These are phyloP conservation scores for Flaveria brownii DNA, from an alignment of 129 eudicot genomes.

Conservation along the genomic window DNA sequence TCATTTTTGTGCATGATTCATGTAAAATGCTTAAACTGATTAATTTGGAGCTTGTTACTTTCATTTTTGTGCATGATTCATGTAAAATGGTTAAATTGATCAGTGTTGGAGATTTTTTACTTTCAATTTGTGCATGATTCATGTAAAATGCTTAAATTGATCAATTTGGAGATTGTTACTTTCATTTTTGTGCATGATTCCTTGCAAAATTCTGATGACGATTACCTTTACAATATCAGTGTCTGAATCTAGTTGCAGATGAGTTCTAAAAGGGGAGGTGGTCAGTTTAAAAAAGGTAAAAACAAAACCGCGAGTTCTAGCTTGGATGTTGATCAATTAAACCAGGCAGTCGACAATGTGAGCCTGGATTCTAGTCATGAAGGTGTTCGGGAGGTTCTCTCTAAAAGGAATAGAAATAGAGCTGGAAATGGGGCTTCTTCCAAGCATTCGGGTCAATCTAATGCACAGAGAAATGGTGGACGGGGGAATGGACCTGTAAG, in stretches of 20 bases:
- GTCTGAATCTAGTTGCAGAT: slow-evolving; percentile 18
- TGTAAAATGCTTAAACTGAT: not conserved
- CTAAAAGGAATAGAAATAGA: slow-evolving; percentile 48
- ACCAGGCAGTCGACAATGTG: slow-evolving; percentile 44
- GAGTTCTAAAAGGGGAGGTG: slow-evolving; percentile 50
- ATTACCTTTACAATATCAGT: not conserved
- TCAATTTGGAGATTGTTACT: not conserved
- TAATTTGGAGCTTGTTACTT: not conserved
- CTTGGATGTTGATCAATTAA: slow-evolving; percentile 42
- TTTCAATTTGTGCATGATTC: not conserved
- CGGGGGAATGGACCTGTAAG: slow-evolving; percentile 34
- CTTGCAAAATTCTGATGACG: not conserved
- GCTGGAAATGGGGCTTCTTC: slow-evolving; percentile 36
- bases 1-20: not conserved
- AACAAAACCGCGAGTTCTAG: slow-evolving; percentile 16
- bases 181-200: not conserved
- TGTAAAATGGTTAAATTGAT: no score
- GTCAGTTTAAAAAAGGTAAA: slow-evolving; percentile 41
- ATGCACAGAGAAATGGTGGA: slow-evolving; percentile 41
- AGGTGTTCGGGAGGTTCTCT: slow-evolving; percentile 54
- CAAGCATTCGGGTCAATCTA: slow-evolving; percentile 35
- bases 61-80: not conserved
- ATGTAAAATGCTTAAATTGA: not conserved
- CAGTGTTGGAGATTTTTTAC: no score
- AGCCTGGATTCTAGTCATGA: slow-evolving; percentile 43